These are phyloP conservation scores for Tolypocladium tropicale DNA, from an alignment of 2,329 filamentous ascomycete species.

Conservation along the genomic window DNA sequence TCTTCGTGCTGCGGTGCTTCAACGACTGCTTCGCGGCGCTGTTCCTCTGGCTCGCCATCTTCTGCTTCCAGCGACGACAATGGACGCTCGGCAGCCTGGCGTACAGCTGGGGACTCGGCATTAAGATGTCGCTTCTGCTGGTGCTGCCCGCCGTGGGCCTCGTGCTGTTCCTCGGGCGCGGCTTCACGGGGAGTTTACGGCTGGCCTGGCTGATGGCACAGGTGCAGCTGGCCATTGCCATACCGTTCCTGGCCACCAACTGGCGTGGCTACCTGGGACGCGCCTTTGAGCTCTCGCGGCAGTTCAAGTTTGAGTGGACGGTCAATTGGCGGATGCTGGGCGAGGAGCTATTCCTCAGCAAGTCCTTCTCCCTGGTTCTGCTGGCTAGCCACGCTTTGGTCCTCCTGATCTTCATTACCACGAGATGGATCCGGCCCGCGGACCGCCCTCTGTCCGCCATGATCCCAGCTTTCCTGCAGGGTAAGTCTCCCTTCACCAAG, in stretches of 20 bases:
- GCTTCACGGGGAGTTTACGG: constrained; percentile 53
- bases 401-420: constrained; percentile 55
- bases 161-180: constrained; percentile 63
- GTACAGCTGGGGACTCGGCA: constrained; percentile 73
- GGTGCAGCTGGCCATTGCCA: constrained; percentile 58
- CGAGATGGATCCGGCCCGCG: constrained; percentile 63
- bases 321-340: constrained; percentile 98
- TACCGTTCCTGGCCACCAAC: constrained; percentile 61
- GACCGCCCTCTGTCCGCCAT: constrained; percentile 48
- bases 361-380: constrained; percentile 56
- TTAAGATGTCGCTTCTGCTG: constrained; percentile 90
- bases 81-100: constrained; percentile 65
- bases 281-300: constrained; percentile 83
- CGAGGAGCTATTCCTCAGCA: constrained; percentile 66
- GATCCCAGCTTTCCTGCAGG: constrained; percentile 29
- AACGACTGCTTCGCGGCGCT: constrained; percentile 88
- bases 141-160: constrained; percentile 71
- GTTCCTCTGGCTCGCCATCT: constrained; percentile 75
- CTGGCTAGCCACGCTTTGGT: constrained; percentile 55
- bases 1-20: constrained; percentile 87
- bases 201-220: constrained; percentile 64
- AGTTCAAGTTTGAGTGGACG: constrained; percentile 96
- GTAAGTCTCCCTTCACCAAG: constrained; percentile 32
- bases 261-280: constrained; percentile 62
- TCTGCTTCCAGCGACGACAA: constrained; percentile 59